Percentiles rank a stretch among this genome's conserved stretches.
Conservation (phyloP, 805 yeast genomes). For the Grigorovia transvaalensis region DNA sequence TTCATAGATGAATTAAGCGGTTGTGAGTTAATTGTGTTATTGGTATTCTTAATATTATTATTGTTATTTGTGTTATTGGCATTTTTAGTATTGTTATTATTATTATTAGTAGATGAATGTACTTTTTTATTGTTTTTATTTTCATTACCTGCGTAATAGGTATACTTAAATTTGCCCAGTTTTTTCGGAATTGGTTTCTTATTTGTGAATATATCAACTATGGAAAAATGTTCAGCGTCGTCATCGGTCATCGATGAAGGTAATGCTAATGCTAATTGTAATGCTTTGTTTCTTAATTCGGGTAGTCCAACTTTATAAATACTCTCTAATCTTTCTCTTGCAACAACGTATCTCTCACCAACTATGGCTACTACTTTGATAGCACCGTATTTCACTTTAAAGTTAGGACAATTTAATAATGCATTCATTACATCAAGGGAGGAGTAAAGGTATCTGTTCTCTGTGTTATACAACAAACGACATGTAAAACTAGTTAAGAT, state of each 20-base stretch:
- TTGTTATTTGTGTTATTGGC: too few relatives aligned
- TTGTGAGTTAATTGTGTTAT: neutral
- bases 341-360: conserved; percentile 47
- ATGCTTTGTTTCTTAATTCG: conserved; percentile 35
- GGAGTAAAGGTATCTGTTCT: conserved; percentile 57
- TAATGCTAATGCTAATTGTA: conserved; percentile 43
- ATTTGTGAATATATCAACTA: conserved; percentile 37
- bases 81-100: neutral
- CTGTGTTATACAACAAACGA: conserved; percentile 55
- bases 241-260: conserved; percentile 39
- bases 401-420: conserved; percentile 48
- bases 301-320: conserved; percentile 17
- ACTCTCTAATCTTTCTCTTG: conserved; percentile 23
- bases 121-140: conserved; percentile 9
- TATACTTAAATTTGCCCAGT: conserved; percentile 48
- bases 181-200: conserved; percentile 39
- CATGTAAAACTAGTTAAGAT: conserved; percentile 53
- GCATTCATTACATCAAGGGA: conserved; percentile 50
- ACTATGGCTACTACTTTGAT: conserved; percentile 49
- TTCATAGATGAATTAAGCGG: conserved; percentile 27
- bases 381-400: conserved; percentile 49
- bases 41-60: conserved; percentile 13
- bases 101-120: neutral
- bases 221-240: conserved; percentile 33
- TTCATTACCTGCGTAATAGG: conserved; percentile 32